phyloP scores from a whole-genome alignment of 192 early-diverging fungal species.

The Linnemannia exigua region DNA sequence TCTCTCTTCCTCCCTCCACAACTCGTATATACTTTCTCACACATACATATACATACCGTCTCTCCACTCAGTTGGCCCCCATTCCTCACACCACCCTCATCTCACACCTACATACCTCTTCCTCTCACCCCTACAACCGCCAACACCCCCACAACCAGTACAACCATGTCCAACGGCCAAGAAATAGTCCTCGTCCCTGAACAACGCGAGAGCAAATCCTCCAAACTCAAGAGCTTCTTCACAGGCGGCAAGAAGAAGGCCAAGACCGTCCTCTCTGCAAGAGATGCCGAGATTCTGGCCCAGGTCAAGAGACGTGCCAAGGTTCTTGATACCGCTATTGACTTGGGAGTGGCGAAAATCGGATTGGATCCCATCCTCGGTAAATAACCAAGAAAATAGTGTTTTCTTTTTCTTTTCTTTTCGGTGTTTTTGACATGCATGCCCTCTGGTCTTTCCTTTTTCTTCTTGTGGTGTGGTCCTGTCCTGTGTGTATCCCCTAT shows the following conservation, averaged over 20 bases:
- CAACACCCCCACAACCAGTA: neutral
- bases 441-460: neutral
- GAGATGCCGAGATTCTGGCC: slow-evolving; percentile 37
- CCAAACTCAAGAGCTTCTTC: slow-evolving; percentile 41
- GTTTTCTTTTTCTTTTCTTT: neutral
- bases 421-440: neutral
- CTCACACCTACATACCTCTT: slow-evolving; percentile 5
- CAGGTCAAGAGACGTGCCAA: slow-evolving; percentile 62
- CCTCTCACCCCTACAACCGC: neutral
- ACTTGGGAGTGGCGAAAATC: slow-evolving; percentile 57
- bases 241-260: slow-evolving; percentile 21
- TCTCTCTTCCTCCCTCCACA: no score
- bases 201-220: neutral
- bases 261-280: slow-evolving; percentile 23
- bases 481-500: neutral
- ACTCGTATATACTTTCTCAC: neutral
- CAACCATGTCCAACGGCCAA: neutral
- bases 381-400: slow-evolving; percentile 13
- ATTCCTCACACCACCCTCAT: slow-evolving; percentile 10
- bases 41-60: neutral
- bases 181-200: neutral
- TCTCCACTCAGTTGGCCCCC: neutral
- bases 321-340: slow-evolving; percentile 60
- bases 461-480: neutral
- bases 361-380: slow-evolving; percentile 66